Percentiles rank a stretch among this genome's conserved stretches.
phyloP scores from a whole-genome alignment of 129 eudicot species.

The Helianthus annuus region DNA sequence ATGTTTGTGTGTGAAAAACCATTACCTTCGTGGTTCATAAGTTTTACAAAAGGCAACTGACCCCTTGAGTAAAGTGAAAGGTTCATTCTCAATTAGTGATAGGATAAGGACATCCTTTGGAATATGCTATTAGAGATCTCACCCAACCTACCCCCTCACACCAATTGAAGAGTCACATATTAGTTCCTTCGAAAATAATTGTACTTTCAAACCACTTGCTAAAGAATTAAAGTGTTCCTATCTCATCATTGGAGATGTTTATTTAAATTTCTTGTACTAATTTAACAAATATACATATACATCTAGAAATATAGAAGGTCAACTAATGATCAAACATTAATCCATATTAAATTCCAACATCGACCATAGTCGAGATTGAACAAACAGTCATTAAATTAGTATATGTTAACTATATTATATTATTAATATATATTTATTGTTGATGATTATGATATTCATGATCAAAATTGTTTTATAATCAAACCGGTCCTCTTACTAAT shows the following conservation, averaged over 20 bases:
- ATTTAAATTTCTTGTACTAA: not conserved
- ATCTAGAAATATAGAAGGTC: not conserved
- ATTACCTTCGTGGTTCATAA: not conserved
- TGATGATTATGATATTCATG: not conserved
- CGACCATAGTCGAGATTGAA: not conserved
- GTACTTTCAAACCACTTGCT: constrained; percentile 19
- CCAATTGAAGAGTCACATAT: constrained; percentile 32
- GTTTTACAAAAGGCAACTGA: constrained; percentile 16
- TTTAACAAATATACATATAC: not conserved
- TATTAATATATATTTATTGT: not conserved
- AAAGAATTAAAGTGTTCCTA: constrained; percentile 20
- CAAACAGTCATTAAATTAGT: not conserved
- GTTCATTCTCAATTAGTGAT: constrained; percentile 18
- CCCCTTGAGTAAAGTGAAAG: constrained; percentile 38
- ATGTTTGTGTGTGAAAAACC: not conserved
- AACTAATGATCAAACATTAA: not conserved
- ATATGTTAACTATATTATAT: not conserved
- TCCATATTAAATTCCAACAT: not conserved
- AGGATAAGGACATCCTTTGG: constrained; percentile 39
- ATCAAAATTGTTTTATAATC: not conserved
- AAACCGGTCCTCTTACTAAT: too few relatives aligned
- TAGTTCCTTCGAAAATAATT: constrained; percentile 15
- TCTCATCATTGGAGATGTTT: constrained; percentile 6
- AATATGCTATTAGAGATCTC: constrained; percentile 20
- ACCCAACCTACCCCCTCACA: constrained; percentile 30